Base-by-base conservation (phyloP, 78 protist species). In the Dictyostelium capitatum region DNA sequence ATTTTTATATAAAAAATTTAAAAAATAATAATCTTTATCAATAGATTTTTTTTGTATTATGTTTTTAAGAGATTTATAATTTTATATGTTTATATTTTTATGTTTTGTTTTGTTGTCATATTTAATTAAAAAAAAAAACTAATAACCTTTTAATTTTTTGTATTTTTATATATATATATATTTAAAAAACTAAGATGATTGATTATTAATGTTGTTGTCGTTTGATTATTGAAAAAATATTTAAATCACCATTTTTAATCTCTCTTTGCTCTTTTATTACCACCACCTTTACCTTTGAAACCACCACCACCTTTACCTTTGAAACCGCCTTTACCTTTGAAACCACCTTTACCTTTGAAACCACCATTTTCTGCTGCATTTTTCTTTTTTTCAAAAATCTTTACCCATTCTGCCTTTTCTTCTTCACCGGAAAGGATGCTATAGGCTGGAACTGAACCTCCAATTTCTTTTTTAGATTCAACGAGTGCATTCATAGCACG, bases 321-420 rank as follows among this genome's bases (percentile, higher is more conserved):
- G 47, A 69, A 69, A 28, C 64, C 25, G 25, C 82, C 82, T 37
- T 37, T 37, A n/a, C 79, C 79, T 78, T 53, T 64, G 5, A 25
- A 25, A 32, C 14, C 14, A 15, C 54, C 28, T 14, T 53, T 50
- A 17, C 28, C 17, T 28, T 64, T 64, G 57, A 53, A 53, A 15
- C 30, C 37, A 53, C 70, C 56, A 11, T 82, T 65, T 8, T 19
- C 15, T 10, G 17, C 4, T 0, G 51, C 23, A 10, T 32, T 37
- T 20, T 82, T 48, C 46, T 65, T 62, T 10, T 19, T 25, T 53
- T 65, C 80, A 1, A 69, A 30, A 19, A 82, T 51, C 17, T 41
- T 28, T 14, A 74, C 72, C 90, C 90, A 83, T 72, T 67, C 90
- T n/a, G 50, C 47, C 30, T 84, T 25, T 50, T 84, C 91, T 15